Base-by-base conservation (phyloP, 2,329 filamentous ascomycete genomes). In the Diaporthe humulicola region DNA sequence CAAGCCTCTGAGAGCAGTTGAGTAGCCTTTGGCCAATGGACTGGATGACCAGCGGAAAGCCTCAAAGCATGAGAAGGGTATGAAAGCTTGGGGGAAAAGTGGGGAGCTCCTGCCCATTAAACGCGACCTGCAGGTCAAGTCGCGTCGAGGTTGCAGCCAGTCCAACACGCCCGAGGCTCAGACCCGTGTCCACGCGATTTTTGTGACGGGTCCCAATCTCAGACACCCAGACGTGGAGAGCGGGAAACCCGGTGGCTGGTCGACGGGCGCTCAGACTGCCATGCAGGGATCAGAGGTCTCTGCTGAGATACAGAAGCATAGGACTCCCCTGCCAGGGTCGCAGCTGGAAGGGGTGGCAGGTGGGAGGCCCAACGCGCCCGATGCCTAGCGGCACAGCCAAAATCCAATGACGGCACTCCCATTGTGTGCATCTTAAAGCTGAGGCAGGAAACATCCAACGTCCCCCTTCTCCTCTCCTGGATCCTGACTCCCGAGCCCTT, bases 91-190 rank as follows among this genome's bases (percentile, higher is more conserved):
- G 48, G 48, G 64, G 33, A 54, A 69, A 69, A 54, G 64, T 60
- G 54, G 70, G 54, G 70, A 60, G 40, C 52, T 61, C 60, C 19
- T 66, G 52, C 60, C 74, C 61, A 73, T 75, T 75, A 70, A 74
- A 75, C 74, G 74, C 74, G 74, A 73, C 61, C 54, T 73, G 69
- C 69, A 75, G 64, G 36, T 40, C n/a, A 66, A 36, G 61, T 61
- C 66, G 64, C 42, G 66, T 48, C 42, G 71, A 54, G 45, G 19
- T 60, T 45, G 60, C 60, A 64, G 40, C 54, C 42, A 67, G 28
- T 69, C 45, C 48, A 52, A 69, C 64, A 69, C 64, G 64, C 45
- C 64, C 30, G 42, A 38, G 42, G 42, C 61, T 67, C 64, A 67
- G 64, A 52, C 64, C 64, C 48, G 64, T 69, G 64, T 54, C 45